Evolutionary conservation across 805 yeast genomes (phyloP), one percentile per base, ranked within the genome.

Genomic region (Saccharomyces mikatae): DNA sequence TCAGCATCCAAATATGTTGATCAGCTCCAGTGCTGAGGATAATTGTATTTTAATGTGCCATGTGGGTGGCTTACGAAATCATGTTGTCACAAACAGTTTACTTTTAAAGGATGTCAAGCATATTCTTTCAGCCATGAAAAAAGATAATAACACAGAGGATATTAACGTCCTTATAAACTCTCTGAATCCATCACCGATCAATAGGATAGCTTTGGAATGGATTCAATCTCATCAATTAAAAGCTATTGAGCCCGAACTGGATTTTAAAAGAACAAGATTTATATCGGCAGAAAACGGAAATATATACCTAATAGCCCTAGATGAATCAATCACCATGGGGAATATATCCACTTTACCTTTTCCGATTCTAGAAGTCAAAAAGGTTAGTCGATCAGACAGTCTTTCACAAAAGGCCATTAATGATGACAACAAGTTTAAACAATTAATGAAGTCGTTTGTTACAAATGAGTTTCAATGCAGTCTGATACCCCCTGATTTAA

Each of bases 21-120:
- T 60, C 14, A 47, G 53, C 4, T 53, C 60, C 4, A 52, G 53
- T 30, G 57, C 49, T 13, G 52, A 53, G 11, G 52, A 48, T 3
- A 56, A 58, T 30, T 60, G 63, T 36, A 50, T 62, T 10, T 21
- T 65, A n/a, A 62, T 64, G 66, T 67, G 71, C 47, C 62, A 67
- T 50, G 66, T 68, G 13, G 71, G 72, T 21, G 72, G 72, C 2
- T 47, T 68, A 28, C 61, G 71, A 52, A 64, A 64, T 51, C 71
- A 66, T 50, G 44, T 63, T 28, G 57, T 57, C 17, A 57, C 68
- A 1, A 56, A 52, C 48, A 47, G 50, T 14, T 14, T 55, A n/a
- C 41, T 53, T 24, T 10, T 52, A 1, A 36, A 41, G 13, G 52
- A 32, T 46, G 24, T 53, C 1, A 26, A 36, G 17, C 11, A 50